phyloP scores from a whole-genome alignment of 2,329 filamentous ascomycete species.

The Alternaria tenuissima region DNA sequence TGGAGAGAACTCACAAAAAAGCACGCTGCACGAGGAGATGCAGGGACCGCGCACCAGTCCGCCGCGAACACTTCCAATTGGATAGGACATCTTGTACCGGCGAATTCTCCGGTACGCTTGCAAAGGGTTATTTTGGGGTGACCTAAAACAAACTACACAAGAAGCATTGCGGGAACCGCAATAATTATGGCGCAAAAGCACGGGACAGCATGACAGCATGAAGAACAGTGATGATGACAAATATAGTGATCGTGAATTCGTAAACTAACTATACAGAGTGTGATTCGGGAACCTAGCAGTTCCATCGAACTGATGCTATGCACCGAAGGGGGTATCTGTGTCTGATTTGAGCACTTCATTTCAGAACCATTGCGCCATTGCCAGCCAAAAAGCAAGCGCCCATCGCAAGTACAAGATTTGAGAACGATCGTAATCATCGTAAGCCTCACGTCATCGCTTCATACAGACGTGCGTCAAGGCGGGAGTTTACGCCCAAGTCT shows the following conservation, averaged over 20 bases:
- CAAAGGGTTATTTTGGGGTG: background rate
- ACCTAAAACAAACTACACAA: background rate
- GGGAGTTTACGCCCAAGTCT: constrained; percentile 36
- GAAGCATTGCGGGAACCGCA: background rate
- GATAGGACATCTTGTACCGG: background rate
- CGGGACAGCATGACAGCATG: background rate
- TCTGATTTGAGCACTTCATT: constrained; percentile 45
- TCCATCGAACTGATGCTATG: constrained; percentile 6
- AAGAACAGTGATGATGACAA: background rate
- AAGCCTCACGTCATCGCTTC: background rate
- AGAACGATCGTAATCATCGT: background rate
- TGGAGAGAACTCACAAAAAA: background rate
- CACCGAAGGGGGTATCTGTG: constrained; percentile 30
- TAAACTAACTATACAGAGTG: constrained; percentile 9
- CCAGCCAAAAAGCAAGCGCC: constrained; percentile 5
- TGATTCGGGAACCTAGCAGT: constrained; percentile 11
- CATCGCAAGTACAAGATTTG: constrained; percentile 10
- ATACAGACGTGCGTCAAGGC: background rate
- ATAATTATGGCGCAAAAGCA: background rate
- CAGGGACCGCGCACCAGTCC: background rate
- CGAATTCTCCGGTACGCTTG: background rate
- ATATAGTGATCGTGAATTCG: constrained; percentile 1
- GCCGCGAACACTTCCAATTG: background rate
- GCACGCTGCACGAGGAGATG: background rate
- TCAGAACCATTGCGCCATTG: constrained; percentile 35